Evolutionary conservation across 768 basidiomycete species (phyloP), one percentile per base, ranked within the genome.

Genomic region (Pulveroboletus frians): DNA sequence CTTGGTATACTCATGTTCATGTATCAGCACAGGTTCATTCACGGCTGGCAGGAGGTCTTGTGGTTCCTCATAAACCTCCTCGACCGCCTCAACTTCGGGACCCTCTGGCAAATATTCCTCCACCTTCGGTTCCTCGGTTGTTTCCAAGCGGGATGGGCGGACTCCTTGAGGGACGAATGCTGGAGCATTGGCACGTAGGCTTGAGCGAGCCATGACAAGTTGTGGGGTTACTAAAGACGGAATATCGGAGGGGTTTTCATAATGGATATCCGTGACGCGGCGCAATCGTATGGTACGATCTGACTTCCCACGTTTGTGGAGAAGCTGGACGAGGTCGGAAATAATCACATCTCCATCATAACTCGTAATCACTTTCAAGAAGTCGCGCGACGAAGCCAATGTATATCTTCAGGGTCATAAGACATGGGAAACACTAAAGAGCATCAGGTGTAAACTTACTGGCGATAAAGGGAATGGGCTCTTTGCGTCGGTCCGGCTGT

Each of bases 261-360:
- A 76, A 4, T 66, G 40, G 26, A 74, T 60, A 10, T 64, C 55
- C 8, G 64, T 64, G 11, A 73, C 60, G 11, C 60, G 57, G 2
- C 39, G 32, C 18, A 61, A 27, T 17, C 9, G 49, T 14, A n/a
- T 11, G 3, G 36, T 36, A 4, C 5, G 29, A 3, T 6, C 14
- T 35, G 18, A 8, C 3, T 14, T 39, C 36, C 47, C 47, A 37
- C 41, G 35, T 10, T 49, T 53, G 30, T 64, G 60, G 5, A 71
- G 50, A 2, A 60, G 60, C 3, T 56, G 55, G 0, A 62, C 56
- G 1, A 71, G 50, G 32, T 57, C 57, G 36, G 37, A 20, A 14
- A 45, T 46, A 10, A 46, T 42, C 10, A 37, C 53, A 7, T 41
- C 30, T 4, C 26, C 31, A 17, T 58, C 52, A 29, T 55, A 51